Evolutionary conservation across 164 flowering plant species (phyloP), one percentile per base, ranked within the genome.

Genomic region (Vitis amurensis): DNA sequence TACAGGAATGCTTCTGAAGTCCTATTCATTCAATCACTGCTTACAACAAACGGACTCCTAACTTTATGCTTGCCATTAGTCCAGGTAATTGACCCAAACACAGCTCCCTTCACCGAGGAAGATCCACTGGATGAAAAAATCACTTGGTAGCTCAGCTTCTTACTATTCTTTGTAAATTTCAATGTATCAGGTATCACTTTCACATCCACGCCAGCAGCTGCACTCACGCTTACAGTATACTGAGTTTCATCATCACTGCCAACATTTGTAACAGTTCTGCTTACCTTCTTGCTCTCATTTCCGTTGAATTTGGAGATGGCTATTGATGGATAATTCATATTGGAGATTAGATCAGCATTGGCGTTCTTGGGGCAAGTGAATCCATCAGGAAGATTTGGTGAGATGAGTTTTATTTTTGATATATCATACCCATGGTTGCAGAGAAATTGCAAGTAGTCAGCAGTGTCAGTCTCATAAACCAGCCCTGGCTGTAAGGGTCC

Each of bases 311-410:
- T 77, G 66, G 85, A 78, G 44, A 93, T 69, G 13, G 91, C 86
- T 53, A 91, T 90, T 8, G 97, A 88, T 23, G 98, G 97, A 65
- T 91, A 93, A 75, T 93, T 91, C 73, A 93, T 84, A 61, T 86
- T 67, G 31, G 94, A 89, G 19, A 89, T 77, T 37, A 73, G 30
- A 55, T 85, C 90, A 11, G 30, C 9, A 59, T 63, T 80, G 1
- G 91, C 78, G 37, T 78, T 74, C 48, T 67, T 67, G 0, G 93
- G 89, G 75, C 97, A 91, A 0, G 77, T 44, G 67, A 89, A 91
- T 4, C 68, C 77, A 0, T 63, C 55, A 0, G 91, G 88, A 12
- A 86, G 8, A 14, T 48, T 27, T 11, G 70, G 57, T 11, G 85
- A 4, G 11, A 91, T 87, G 48, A 13, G 68, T 61, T 84, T 84